These are phyloP conservation scores for Saturnispora diversa DNA, from an alignment of 805 yeast genomes.

Conservation along the genomic window DNA sequence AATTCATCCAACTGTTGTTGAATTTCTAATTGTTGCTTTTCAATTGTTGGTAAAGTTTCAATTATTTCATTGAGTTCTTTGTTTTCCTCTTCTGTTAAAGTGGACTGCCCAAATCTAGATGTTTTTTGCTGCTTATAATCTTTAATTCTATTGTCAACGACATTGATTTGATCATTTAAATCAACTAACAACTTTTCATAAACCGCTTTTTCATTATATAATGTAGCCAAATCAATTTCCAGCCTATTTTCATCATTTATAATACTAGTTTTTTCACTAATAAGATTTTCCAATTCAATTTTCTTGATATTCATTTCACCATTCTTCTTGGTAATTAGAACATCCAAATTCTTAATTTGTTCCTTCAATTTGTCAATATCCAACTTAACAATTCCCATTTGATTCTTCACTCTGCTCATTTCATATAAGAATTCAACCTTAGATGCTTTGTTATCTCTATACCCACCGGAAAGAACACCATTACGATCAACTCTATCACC, in stretches of 20 bases:
- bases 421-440: conserved; percentile 62
- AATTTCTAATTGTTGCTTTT: conserved; percentile 34
- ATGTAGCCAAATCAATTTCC: conserved; percentile 33
- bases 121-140: conserved; percentile 43
- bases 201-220: conserved; percentile 37
- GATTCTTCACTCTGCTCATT: conserved; percentile 44
- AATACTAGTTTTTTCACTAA: conserved; percentile 36
- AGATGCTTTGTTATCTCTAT: conserved; percentile 57
- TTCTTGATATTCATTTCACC: conserved; percentile 34
- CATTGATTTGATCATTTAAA: conserved; percentile 28
- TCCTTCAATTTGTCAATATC: conserved; percentile 33
- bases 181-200: conserved; percentile 31
- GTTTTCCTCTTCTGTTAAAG: conserved; percentile 43
- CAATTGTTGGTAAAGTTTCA: conserved; percentile 31
- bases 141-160: conserved; percentile 32
- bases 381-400: conserved; percentile 34
- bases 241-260: conserved; percentile 36
- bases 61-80: conserved; percentile 32
- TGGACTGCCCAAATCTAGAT: conserved; percentile 44
- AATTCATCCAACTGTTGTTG: conserved; percentile 35
- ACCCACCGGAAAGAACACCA: conserved; percentile 89
- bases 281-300: conserved; percentile 37
- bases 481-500: conserved; percentile 83
- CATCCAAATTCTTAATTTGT: conserved; percentile 39
- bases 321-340: conserved; percentile 42